These are phyloP conservation scores for Penicillium hordei DNA, from an alignment of 2,329 filamentous ascomycete genomes.

Conservation along the genomic window DNA sequence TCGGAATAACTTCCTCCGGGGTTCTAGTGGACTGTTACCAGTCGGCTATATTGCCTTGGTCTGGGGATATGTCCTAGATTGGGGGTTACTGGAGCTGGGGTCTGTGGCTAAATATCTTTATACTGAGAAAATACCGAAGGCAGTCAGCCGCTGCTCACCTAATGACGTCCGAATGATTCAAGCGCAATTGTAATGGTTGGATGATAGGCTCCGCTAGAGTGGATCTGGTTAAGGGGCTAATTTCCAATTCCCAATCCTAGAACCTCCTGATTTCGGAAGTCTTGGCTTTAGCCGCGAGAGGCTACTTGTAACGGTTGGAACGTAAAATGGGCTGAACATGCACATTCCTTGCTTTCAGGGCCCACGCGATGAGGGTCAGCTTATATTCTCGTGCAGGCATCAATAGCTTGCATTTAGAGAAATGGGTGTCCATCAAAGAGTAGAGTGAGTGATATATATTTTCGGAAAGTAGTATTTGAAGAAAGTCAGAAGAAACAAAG, in stretches of 20 bases:
- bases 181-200: background rate
- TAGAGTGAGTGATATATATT: too few species aligned
- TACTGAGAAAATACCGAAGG: background rate
- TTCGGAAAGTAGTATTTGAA: background rate
- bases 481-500: background rate
- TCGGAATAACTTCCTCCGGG: background rate
- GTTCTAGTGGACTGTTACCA: background rate
- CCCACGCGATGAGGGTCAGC: background rate
- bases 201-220: background rate
- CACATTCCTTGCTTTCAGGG: background rate
- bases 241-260: background rate
- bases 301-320: background rate
- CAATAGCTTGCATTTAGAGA: background rate
- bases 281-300: background rate
- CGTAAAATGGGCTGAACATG: background rate
- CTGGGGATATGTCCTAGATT: background rate
- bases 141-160: background rate
- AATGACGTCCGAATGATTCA: background rate
- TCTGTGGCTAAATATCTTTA: background rate
- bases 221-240: constrained; percentile 2
- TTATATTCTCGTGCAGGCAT: background rate
- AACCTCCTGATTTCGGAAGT: background rate
- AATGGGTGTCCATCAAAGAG: background rate
- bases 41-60: background rate
- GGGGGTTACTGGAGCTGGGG: background rate